Percentiles rank a stretch among this genome's conserved stretches.
phyloP scores from a whole-genome alignment of 768 basidiomycete species.

The Boletus rufocinnamomeus region DNA sequence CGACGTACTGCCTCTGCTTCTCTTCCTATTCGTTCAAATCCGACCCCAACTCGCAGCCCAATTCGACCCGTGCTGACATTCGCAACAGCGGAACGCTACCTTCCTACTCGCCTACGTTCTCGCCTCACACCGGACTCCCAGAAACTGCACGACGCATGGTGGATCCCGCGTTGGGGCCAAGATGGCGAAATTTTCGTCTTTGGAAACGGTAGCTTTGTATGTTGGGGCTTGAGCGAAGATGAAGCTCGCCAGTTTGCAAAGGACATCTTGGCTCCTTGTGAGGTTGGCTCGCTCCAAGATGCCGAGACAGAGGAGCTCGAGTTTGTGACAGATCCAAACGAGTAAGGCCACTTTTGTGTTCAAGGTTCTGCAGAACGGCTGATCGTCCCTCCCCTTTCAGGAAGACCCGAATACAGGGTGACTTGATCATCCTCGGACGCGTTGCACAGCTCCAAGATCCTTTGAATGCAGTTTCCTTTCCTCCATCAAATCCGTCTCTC shows the following conservation, averaged over 20 bases:
- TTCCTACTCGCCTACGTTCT: constrained; percentile 62
- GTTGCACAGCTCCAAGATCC: constrained; percentile 59
- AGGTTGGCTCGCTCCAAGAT: constrained; percentile 64
- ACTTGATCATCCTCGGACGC: constrained; percentile 85
- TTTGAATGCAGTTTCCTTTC: constrained; percentile 44
- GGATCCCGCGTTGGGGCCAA: constrained; percentile 71
- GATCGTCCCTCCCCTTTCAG: constrained; percentile 41
- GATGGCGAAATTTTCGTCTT: constrained; percentile 90
- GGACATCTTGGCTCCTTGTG: constrained; percentile 60
- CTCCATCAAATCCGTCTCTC: constrained; percentile 53
- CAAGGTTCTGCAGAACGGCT: background rate
- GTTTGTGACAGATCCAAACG: constrained; percentile 87
- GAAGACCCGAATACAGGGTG: constrained; percentile 85
- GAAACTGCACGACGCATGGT: constrained; percentile 74
- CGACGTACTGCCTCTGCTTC: constrained; percentile 85
- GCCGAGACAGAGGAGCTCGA: constrained; percentile 89
- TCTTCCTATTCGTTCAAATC: constrained; percentile 81
- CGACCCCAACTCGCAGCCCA: constrained; percentile 79
- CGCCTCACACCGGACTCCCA: constrained; percentile 56
- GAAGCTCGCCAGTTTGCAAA: constrained; percentile 69
- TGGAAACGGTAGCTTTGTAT: constrained; percentile 84
- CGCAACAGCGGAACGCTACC: constrained; percentile 80
- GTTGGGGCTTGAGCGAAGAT: constrained; percentile 81
- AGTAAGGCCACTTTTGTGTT: constrained; percentile 49
- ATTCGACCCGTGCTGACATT: constrained; percentile 80